A percentile compares a stretch with the other conserved stretches of the same genome.
These are phyloP conservation scores for Agastache rugosa DNA, from an alignment of 257 asterid genomes.

Conservation along the genomic window DNA sequence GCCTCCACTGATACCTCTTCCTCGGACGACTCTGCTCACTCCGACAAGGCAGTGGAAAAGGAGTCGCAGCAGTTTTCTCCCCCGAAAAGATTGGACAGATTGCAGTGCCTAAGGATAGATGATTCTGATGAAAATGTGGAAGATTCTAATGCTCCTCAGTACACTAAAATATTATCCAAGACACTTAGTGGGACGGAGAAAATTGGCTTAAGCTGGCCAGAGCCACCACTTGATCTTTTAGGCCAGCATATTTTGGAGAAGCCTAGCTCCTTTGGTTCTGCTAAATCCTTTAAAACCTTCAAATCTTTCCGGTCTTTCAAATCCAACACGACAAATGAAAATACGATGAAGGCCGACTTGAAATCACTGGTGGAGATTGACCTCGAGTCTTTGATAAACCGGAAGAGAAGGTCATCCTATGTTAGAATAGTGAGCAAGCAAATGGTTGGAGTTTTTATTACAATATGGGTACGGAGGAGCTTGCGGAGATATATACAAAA, in stretches of 20 bases:
- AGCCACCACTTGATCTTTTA: constrained; percentile 73
- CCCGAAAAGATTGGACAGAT: constrained; percentile 52
- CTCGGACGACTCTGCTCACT: constrained; percentile 28
- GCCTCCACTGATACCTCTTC: constrained; percentile 36
- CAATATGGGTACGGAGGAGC: constrained; percentile 91
- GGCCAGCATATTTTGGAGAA: constrained; percentile 61
- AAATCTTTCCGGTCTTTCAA: constrained; percentile 72
- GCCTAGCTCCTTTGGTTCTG: constrained; percentile 56
- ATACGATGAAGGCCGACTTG: constrained; percentile 47
- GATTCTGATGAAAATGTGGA: constrained; percentile 50
- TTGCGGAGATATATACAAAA: constrained; percentile 83
- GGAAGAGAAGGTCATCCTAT: constrained; percentile 77
- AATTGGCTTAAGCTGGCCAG: constrained; percentile 96
- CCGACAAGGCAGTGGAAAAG: constrained; percentile 36
- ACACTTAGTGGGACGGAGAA: constrained; percentile 73
- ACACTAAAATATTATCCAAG: constrained; percentile 50
- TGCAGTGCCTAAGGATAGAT: constrained; percentile 59
- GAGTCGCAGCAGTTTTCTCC: constrained; percentile 56
- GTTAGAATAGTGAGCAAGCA: constrained; percentile 95
- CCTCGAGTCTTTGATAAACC: constrained; percentile 72
- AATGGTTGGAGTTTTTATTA: constrained; percentile 90
- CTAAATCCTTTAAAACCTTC: constrained; percentile 57
- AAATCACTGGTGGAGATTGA: constrained; percentile 63
- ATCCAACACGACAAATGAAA: constrained; percentile 39
- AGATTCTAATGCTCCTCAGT: constrained; percentile 38